Evolutionary conservation across 768 basidiomycete genomes (phyloP), one percentile per base, ranked within the genome.

Genomic region (Sarcomyxa edulis): DNA sequence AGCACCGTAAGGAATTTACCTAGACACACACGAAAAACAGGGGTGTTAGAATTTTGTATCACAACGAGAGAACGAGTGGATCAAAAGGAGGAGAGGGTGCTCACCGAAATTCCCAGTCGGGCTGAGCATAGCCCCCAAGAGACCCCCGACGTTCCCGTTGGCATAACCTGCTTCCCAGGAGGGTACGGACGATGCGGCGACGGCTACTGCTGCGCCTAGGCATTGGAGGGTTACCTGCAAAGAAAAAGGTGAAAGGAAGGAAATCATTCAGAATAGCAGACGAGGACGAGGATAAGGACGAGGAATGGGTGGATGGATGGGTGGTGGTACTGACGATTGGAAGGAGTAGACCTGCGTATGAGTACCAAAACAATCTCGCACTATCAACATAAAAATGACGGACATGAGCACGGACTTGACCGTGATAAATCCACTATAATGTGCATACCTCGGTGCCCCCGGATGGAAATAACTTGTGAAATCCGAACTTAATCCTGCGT

Each of bases 1-100:
- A 92, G 53, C 20, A 84, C 82, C 1, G 81, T 66, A 31, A 88
- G 62, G 58, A 85, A 76, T 47, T 84, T 84, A 1, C n/a, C n/a
- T n/a, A n/a, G n/a, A n/a, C n/a, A n/a, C n/a, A n/a, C n/a, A n/a
- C n/a, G n/a, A n/a, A n/a, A n/a, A n/a, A n/a, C n/a, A n/a, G n/a
- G n/a, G n/a, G n/a, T n/a, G n/a, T n/a, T n/a, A n/a, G n/a, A n/a
- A n/a, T n/a, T n/a, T n/a, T n/a, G n/a, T n/a, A n/a, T n/a, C n/a
- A n/a, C n/a, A n/a, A n/a, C n/a, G n/a, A n/a, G n/a, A n/a, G n/a
- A n/a, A n/a, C n/a, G n/a, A n/a, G n/a, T n/a, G n/a, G n/a, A n/a
- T n/a, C n/a, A n/a, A n/a, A n/a, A n/a, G n/a, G n/a, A n/a, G n/a
- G n/a, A n/a, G n/a, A n/a, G n/a, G n/a, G n/a, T n/a, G n/a, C n/a